Evolutionary conservation across 2,329 filamentous ascomycete genomes (phyloP).

Genomic region (Calonectria multiphialidica): DNA sequence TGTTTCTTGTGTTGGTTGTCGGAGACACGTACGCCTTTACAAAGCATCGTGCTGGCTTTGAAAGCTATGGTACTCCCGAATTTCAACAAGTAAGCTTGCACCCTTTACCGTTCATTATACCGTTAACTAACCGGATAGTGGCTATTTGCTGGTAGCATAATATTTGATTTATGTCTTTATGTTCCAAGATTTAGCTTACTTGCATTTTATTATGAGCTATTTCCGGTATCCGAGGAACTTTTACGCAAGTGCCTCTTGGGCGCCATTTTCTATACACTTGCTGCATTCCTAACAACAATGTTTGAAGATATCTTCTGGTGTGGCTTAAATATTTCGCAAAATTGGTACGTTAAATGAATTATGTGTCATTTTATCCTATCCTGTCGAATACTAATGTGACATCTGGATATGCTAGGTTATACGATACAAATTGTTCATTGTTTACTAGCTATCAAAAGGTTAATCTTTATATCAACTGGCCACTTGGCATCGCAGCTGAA

Average conservation of each 20-base stretch:
- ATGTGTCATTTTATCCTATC: not conserved
- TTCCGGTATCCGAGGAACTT: not conserved
- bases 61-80: not conserved
- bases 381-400: not conserved
- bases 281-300: not conserved
- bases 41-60: not conserved
- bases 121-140: not conserved
- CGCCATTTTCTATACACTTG: not conserved
- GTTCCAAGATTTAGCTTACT: not conserved
- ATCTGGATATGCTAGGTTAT: not conserved
- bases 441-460: not conserved
- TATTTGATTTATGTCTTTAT: not conserved
- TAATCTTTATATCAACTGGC: not conserved
- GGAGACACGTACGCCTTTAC: not conserved
- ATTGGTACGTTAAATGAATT: not conserved
- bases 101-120: not conserved
- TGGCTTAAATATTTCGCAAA: not conserved
- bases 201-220: not conserved
- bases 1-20: not conserved
- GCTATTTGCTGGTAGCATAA: not conserved
- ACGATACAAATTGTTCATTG: not conserved
- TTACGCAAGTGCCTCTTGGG: not conserved
- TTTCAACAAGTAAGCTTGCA: not conserved
- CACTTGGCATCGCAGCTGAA: not conserved
- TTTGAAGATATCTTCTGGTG: not conserved